Base-by-base conservation (phyloP, 495 filamentous ascomycete species). In the Apodospora peruviana region DNA sequence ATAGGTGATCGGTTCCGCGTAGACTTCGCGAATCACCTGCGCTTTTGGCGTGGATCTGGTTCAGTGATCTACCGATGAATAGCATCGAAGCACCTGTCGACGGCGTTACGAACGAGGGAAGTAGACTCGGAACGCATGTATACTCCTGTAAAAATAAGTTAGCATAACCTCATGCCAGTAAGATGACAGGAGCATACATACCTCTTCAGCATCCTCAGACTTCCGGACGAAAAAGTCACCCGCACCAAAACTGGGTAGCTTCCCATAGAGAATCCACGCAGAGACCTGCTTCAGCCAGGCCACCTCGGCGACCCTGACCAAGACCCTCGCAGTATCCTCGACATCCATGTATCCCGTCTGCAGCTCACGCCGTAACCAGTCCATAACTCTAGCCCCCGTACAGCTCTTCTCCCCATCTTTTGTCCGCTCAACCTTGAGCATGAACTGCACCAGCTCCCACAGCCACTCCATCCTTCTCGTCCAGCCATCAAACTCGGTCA, bases 311-410 rank as follows among this genome's bases (percentile, higher is more conserved):
- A 87, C 80, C 35, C 62, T 74, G n/a, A 85, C 76, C 17, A 96
- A 70, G 39, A 84, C 73, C 35, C 82, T 55, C 0, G 87, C 83
- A 25, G 85, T 82, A 43, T 82, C 78, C 56, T 90, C 87, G 42
- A 98, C 82, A 55, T 95, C 88, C 14, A 77, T 68, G 61, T 93
- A 96, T 36, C 93, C 93, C n/a, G 91, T 96, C 57, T 87, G 83
- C 40, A 87, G 72, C 64, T 88, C 84, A 17, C 68, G 62, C 17
- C 88, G 78, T 35, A 96, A 69, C 47, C 78, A 76, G 60, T 95
- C 78, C 48, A 98, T 91, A 47, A 95, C 70, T 32, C 72, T 69
- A 12, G 86, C 84, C 5, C 86, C 87, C 22, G 50, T 64, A 17
- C 62, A 60, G 1, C 12, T 14, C 5, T 38, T 17, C 36, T 17